Evolutionary conservation across 257 asterid genomes (phyloP), one percentile per base, ranked within the genome.

Genomic region (Solanum gandarillasii): DNA sequence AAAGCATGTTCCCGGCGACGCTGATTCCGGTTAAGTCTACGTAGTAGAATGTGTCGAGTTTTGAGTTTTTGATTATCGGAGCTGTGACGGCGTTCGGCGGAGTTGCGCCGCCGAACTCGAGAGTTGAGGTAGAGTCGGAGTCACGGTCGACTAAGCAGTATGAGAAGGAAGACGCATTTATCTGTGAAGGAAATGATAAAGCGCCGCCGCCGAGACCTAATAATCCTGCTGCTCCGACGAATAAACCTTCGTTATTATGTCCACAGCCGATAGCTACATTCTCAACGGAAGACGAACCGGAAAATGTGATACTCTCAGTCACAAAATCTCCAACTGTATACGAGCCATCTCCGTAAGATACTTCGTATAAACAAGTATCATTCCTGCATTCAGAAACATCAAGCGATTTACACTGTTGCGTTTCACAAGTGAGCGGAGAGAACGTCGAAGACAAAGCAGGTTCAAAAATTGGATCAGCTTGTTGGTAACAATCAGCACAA

Each of bases 311-410:
- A 0, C 96, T 92, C 86, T 97, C 98, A 34, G 95, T 94, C n/a
- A 87, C 98, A 38, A 97, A 93, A 32, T 97, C 99, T 0, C 98
- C 98, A 74, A 95, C 98, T 35, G 98, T 97, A 87, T 94, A 97
- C 14, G 99, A 97, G 9, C 99, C 98, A 89, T 97, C 99, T 55
- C 99, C 99, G 90, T 97, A 97, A 2, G 97, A 93, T 7, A 97
- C 99, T 87, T 97, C 95, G 88, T 97, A 97, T 14, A 95, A 93
- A 38, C 99, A 97, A 87, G 94, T 90, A 89, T 86, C 88, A 82
- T 95, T 94, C 34, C 94, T 90, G 88, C 99, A 97, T 58, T 92
- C 95, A 0, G 98, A 95, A 25, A 95, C 98, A 89, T 97, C 98
- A 71, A 97, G 96, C 3, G 98, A 95, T 90, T 86, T 86, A 89